Base-by-base conservation (phyloP, 352 stramenopile genomes). In the Pythium sukuiense region DNA sequence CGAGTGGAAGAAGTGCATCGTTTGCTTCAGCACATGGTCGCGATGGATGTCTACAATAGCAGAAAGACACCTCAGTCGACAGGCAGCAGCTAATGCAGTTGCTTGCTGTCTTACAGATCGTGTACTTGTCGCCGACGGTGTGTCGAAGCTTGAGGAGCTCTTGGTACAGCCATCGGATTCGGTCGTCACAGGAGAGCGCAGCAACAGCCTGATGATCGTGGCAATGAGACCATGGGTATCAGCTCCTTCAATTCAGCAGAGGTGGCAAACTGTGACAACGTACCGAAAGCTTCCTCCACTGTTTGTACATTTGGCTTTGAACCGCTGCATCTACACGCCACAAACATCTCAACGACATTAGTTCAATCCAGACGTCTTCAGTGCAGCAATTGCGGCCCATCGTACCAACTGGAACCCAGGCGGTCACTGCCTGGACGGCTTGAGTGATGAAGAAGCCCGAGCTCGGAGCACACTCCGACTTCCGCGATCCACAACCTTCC, bases 11-110 rank as follows among this genome's bases (percentile, higher is more conserved):
- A 92, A 70, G 24, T 76, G 50, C 64, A 89, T 76, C 7, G 81
- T 90, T 45, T 94, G 79, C 52, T 91, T 81, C 43, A 94, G 67
- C 14, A 94, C 72, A 30, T 74, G 78, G n/a, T 92, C 71, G 0
- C 83, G 82, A 41, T 87, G 69, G 48, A 94, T 76, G 32, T 76
- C 84, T 92, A 55, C 53, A 63, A 27, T n/a, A 32, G 6, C 11
- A 55, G 13, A 41, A 43, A 30, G 18, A 12, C 6, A 18, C 16
- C 32, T 49, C 32, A 59, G 26, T 46, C 16, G 20, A 7, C n/a
- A 49, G 32, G 11, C 6, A 12, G 50, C 6, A 35, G 5, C 11
- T 27, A 33, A 1, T 24, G 20, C 20, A 24, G 20, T 24, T 24
- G 20, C 20, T 24, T 11, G 32, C 14, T 6, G 18, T 39, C 83